phyloP scores from a whole-genome alignment of 2,329 filamentous ascomycete species.

The Neofusicoccum ribis region DNA sequence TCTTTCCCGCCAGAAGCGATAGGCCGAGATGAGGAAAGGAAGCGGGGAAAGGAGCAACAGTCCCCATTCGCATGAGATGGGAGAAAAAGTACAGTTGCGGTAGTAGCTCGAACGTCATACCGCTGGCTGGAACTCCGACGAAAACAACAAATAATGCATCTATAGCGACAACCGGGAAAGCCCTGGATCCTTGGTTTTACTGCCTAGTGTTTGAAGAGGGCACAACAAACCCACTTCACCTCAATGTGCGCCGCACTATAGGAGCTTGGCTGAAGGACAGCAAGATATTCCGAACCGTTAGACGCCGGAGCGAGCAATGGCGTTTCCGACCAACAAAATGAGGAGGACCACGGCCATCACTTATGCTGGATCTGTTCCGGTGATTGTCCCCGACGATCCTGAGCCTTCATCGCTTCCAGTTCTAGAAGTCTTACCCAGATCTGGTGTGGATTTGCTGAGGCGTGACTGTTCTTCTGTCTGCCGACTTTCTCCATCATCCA shows the following conservation, averaged over 20 bases:
- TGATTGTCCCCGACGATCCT: background rate
- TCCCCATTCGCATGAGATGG: no score
- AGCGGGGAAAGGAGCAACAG: no score
- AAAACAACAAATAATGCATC: background rate
- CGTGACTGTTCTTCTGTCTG: conserved; percentile 28
- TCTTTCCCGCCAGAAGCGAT: no score
- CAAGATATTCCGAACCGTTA: background rate
- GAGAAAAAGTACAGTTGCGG: no score
- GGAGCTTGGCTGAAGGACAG: background rate
- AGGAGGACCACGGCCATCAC: no score
- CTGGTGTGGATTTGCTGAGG: background rate
- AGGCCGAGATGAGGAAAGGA: no score
- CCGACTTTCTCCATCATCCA: conserved; percentile 23
- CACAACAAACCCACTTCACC: background rate
- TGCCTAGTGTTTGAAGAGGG: background rate
- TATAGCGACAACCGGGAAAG: background rate
- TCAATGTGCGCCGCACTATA: background rate
- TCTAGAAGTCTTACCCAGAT: background rate
- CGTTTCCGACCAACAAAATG: no score
- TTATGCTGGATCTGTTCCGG: background rate
- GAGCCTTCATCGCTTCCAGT: background rate
- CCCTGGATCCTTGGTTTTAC: background rate
- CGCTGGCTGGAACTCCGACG: background rate
- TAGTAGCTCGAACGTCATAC: background rate
- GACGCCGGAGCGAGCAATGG: background rate